Base-by-base conservation (phyloP, 1,284 basidiomycete genomes). In the Peniophora sp. region DNA sequence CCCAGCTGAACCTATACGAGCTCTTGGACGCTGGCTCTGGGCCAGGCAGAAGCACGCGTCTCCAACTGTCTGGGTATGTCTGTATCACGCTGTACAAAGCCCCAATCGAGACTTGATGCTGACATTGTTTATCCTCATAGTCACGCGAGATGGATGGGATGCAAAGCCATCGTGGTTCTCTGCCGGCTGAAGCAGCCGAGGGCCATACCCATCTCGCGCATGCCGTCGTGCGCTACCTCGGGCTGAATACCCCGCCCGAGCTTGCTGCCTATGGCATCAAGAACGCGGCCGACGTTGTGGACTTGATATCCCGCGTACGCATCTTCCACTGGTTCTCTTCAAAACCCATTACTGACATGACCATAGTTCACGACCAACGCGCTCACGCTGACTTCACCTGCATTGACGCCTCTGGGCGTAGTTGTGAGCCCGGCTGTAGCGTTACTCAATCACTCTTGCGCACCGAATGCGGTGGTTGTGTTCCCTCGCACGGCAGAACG, bases 371-470 rank as follows among this genome's bases (percentile, higher is more conserved):
- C 80, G 8, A 87, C 88, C 3, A 98, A 97, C 63, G 86, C 93
- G 0, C 91, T 97, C 63, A 87, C 92, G 0, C 71, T 96, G 11
- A 84, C 90, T 0, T 80, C 85, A 0, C 81, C 88, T 0, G 74
- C 85, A 3, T 69, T 96, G 9, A 76, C 79, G 1, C 85, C 91
- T 0, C 73, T 97, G 42, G 95, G 95, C 14, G 81, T 86, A 1
- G 81, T 84, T 24, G 75, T 95, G 23, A 88, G 89, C 0, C 92
- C 93, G 0, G 58, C 80, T 0, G 71, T 85, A 10, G 92, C 94
- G 0, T 73, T 97, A 27, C 76, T 89, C 57, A 98, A 97, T 60
- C 95, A 98, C 62, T 90, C 92, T 0, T 98, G 95, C 61, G 76
- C 80, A 20, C 94, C 95, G 0, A 96, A 97, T 58, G 91, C 88